Percentiles rank a stretch among this genome's conserved stretches.
Evolutionary conservation across 1,284 basidiomycete genomes (phyloP).

Genomic region (Gomphus bonarii): DNA sequence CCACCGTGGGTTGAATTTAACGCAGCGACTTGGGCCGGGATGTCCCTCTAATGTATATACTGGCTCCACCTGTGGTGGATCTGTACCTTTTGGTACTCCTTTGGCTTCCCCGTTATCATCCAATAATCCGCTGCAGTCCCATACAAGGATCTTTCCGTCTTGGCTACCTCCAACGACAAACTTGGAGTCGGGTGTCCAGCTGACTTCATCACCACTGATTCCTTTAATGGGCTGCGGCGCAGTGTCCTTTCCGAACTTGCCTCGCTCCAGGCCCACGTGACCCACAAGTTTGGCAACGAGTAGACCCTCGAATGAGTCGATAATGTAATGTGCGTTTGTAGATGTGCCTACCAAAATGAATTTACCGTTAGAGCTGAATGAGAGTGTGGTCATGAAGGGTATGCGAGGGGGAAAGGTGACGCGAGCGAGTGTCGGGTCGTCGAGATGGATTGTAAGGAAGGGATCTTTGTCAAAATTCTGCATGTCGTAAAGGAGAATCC

Average conservation of each 20-base stretch:
- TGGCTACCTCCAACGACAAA: conserved; percentile 77
- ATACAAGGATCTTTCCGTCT: conserved; percentile 70
- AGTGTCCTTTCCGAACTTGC: conserved; percentile 29
- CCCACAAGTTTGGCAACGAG: conserved; percentile 79
- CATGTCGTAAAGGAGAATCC: conserved; percentile 83
- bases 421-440: conserved; percentile 65
- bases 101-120: conserved; percentile 22
- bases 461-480: conserved; percentile 87
- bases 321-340: conserved; percentile 83
- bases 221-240: conserved; percentile 48
- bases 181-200: conserved; percentile 88
- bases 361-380: conserved; percentile 86
- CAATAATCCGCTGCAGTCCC: conserved; percentile 46
- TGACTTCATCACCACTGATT: conserved; percentile 81
- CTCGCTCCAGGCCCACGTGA: conserved; percentile 67
- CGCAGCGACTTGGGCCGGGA: conserved; percentile 72
- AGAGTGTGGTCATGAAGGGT: conserved; percentile 84
- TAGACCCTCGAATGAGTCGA: conserved; percentile 81
- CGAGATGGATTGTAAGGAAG: conserved; percentile 73
- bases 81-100: conserved; percentile 36
- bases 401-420: conserved; percentile 78
- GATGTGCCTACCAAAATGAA: conserved; percentile 90
- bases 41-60: conserved; percentile 60
- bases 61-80: conserved; percentile 45
- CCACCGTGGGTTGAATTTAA: conserved; percentile 78